Evolutionary conservation across 148 eudicot genomes (phyloP), one percentile per base, ranked within the genome.

Genomic region (Rhododendron williamsianum): DNA sequence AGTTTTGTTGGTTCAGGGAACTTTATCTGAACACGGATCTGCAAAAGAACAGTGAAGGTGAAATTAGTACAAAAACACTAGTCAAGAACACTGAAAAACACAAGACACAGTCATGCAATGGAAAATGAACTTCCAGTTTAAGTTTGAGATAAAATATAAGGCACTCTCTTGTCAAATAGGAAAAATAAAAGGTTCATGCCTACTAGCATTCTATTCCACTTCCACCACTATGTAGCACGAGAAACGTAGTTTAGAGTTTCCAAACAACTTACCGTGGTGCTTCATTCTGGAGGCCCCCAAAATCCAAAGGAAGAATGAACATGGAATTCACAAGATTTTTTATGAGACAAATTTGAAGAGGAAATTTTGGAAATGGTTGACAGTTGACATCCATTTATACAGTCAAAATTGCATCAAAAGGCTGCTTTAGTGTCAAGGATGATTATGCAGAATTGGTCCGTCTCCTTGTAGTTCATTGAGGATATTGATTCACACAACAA

Each of bases 21-120:
- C 81, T 90, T 92, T 51, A 96, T 90, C 81, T 94, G 98, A 87
- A 93, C 98, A 78, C 85, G 81, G 30, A 71, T 67, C 89, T 91
- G 90, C 48, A 88, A 72, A 67, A 80, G 23, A 18, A 4, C 38
- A 79, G 80, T 30, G 60, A 27, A 49, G 85, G 45, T 15, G 13
- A 77, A 72, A 54, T 35, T 23, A 23, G 54, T 21, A 85, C 63
- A 54, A 19, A 72, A 65, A 51, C 23, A 52, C 13, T 3, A 3
- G 58, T 27, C 82, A 45, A 60, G 13, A 69, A 81, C 67, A 84
- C 15, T 46, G 56, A 9, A 36, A 9, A 54, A 58, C 76, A 73
- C 4, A 52, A 0, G 65, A n/a, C 5, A 27, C 8, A 15, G n/a
- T 13, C 69, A 85, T 56, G 82, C 46, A 45, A 51, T 56, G 67